Percentiles rank a stretch among this genome's conserved stretches.
Evolutionary conservation across 495 filamentous ascomycete species (phyloP).

Genomic region (Talaromyces wortmannii): DNA sequence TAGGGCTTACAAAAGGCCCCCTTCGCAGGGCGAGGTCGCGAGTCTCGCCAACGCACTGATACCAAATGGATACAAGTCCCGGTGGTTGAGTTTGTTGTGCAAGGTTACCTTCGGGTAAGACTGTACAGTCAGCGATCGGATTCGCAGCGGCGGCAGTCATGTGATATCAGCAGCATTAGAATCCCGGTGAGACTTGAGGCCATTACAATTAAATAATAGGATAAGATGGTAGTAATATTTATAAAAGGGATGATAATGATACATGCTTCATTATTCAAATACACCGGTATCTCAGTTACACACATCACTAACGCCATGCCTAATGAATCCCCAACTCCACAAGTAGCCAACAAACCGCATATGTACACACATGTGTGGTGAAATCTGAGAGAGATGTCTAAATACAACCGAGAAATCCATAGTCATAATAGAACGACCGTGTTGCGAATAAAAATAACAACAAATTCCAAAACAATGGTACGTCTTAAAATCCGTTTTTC

Average conservation of each 20-base stretch:
- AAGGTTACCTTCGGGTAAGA: no score
- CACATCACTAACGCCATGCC: constrained; percentile 2
- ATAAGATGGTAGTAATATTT: not conserved
- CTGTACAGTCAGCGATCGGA: no score
- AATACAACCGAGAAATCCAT: not conserved
- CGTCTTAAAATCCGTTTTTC: not conserved
- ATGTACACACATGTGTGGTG: not conserved
- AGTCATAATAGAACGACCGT: no score
- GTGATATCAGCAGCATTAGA: no score
- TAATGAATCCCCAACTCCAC: not conserved
- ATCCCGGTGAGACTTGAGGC: no score
- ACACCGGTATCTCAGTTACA: not conserved
- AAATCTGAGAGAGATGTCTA: not conserved
- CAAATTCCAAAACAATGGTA: not conserved
- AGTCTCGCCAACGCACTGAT: no score
- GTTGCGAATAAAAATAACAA: not conserved
- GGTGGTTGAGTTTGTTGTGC: no score
- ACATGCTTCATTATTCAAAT: not conserved
- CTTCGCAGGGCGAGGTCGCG: no score
- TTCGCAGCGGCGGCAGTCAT: no score
- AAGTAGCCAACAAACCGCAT: not conserved
- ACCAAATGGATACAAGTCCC: no score
- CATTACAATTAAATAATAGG: no score
- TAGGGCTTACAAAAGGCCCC: no score
- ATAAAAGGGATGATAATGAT: not conserved